Evolutionary conservation across 2,329 filamentous ascomycete species (phyloP).

Genomic region (Exophiala sp.): DNA sequence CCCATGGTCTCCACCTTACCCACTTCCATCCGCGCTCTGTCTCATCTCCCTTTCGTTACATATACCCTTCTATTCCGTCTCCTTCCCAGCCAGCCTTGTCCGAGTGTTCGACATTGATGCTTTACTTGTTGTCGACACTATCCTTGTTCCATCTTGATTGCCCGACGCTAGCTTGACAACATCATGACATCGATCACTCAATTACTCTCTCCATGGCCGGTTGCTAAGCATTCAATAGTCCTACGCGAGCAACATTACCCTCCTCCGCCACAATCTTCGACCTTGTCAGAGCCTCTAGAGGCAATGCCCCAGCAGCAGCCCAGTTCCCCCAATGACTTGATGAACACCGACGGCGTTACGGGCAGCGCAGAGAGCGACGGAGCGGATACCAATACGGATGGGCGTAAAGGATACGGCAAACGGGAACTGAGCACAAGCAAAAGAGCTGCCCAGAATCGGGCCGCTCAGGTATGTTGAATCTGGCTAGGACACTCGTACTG

Average conservation of each 20-base stretch:
- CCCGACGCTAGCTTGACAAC: neutral
- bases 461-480: conserved; percentile 68
- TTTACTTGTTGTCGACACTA: conserved; percentile 7
- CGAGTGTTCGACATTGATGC: conserved; percentile 9
- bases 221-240: conserved; percentile 29
- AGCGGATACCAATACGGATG: conserved; percentile 46
- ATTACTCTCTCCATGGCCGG: conserved; percentile 28
- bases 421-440: conserved; percentile 92
- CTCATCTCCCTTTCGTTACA: conserved; percentile 12
- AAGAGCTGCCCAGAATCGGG: conserved; percentile 90
- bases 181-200: conserved; percentile 30
- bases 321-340: conserved; percentile 20
- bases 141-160: neutral
- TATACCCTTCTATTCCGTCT: conserved; percentile 20
- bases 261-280: conserved; percentile 20
- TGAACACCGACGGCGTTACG: conserved; percentile 18
- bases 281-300: conserved; percentile 17
- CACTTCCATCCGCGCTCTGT: conserved; percentile 7
- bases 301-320: conserved; percentile 22
- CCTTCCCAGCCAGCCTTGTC: conserved; percentile 18
- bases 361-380: conserved; percentile 39
- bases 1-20: conserved; percentile 15
- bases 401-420: conserved; percentile 67
- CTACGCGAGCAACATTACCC: conserved; percentile 27
- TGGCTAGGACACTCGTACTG: neutral